Evolutionary conservation across 2,329 filamentous ascomycete genomes (phyloP).

Genomic region (Talaromyces sp.): DNA sequence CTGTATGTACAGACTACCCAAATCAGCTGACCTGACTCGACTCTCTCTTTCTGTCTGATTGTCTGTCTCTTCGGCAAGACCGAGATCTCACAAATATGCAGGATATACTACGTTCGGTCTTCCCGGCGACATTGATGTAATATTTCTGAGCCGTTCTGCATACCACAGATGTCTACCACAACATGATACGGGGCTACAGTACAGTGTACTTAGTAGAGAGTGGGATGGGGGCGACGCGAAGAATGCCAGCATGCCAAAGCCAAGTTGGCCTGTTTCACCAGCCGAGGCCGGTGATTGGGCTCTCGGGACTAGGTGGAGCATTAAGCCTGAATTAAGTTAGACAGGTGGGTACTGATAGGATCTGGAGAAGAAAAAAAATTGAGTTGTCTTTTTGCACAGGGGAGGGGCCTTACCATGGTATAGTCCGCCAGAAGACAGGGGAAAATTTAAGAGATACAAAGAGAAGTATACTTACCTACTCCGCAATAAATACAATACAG

Average conservation of each 20-base stretch:
- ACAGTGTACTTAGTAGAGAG: neutral
- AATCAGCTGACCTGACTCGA: too few relatives aligned
- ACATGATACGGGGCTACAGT: neutral
- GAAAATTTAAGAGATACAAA: too few relatives aligned
- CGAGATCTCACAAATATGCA: too few relatives aligned
- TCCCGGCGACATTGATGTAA: too few relatives aligned
- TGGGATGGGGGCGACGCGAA: neutral
- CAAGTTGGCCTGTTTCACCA: conserved; percentile 17
- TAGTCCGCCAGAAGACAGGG: too few relatives aligned
- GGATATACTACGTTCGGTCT: too few relatives aligned
- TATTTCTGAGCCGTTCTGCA: too few relatives aligned
- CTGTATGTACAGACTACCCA: too few relatives aligned
- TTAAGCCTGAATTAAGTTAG: conserved; percentile 5
- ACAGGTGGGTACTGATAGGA: neutral
- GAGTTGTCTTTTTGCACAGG: too few relatives aligned
- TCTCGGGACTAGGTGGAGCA: conserved; percentile 12
- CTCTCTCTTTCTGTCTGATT: too few relatives aligned
- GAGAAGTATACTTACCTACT: too few relatives aligned
- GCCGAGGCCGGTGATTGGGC: conserved; percentile 25
- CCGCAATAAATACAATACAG: neutral
- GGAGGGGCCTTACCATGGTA: neutral
- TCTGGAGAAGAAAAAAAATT: neutral
- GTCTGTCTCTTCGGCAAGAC: too few relatives aligned
- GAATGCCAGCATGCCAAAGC: conserved; percentile 1
- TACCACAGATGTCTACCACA: neutral